phyloP scores from a whole-genome alignment of 345 rosid species.

The Eucalyptus marginata region DNA sequence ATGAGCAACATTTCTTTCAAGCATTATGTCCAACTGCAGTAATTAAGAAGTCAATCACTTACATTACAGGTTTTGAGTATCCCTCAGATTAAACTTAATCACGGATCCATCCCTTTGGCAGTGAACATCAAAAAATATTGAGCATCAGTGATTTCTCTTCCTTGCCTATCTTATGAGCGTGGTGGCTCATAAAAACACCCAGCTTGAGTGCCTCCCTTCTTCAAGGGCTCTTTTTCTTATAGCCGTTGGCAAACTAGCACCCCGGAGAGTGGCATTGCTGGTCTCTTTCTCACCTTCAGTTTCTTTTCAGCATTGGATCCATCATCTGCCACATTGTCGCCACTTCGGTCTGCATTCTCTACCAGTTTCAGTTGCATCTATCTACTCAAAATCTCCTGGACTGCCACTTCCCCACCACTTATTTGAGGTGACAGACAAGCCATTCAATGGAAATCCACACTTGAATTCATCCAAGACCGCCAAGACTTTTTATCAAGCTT shows the following conservation, averaged over 20 bases:
- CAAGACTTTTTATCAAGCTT: conserved; percentile 14
- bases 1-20: not conserved
- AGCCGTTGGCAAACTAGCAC: conserved; percentile 14
- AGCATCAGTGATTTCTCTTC: conserved; percentile 27
- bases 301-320: not conserved
- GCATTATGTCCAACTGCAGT: not conserved
- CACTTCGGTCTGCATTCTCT: conserved; percentile 2
- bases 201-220: conserved; percentile 42
- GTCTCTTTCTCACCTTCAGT: conserved; percentile 8
- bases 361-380: conserved; percentile 9
- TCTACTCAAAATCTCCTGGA: not conserved
- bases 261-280: not conserved
- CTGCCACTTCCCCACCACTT: conserved; percentile 60
- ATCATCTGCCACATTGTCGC: not conserved
- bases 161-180: conserved; percentile 15
- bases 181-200: conserved; percentile 17
- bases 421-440: conserved; percentile 29
- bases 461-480: conserved; percentile 47
- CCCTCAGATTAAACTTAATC: not conserved
- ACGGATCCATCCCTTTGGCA: conserved; percentile 28
- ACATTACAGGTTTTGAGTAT: not conserved
- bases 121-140: conserved; percentile 30
- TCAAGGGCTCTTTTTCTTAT: conserved; percentile 24
- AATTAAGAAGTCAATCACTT: not conserved
- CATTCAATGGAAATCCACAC: conserved; percentile 54